Percentiles rank a stretch among this genome's conserved stretches.
Evolutionary conservation across 2,329 filamentous ascomycete species (phyloP).

Genomic region (Xylariomycetidae sp.): DNA sequence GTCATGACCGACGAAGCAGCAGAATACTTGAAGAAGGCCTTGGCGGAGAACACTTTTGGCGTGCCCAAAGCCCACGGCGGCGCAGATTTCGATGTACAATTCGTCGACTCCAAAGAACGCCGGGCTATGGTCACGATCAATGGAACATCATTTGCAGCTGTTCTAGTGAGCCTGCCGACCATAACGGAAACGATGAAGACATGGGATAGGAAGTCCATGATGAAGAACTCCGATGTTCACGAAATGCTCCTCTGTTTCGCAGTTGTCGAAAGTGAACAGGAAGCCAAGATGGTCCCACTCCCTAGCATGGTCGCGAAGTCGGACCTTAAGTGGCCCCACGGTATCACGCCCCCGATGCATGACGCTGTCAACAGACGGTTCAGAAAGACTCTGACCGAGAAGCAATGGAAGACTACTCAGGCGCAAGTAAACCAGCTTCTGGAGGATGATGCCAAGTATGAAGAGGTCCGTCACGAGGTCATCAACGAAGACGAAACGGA

Average conservation of each 20-base stretch:
- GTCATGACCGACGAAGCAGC: conserved; percentile 83
- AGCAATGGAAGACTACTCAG: conserved; percentile 81
- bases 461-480: conserved; percentile 58
- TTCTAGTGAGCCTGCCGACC: conserved; percentile 77
- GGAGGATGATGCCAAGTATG: conserved; percentile 57
- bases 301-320: conserved; percentile 61
- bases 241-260: conserved; percentile 83
- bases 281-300: conserved; percentile 60
- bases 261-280: conserved; percentile 57
- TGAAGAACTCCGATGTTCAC: conserved; percentile 82
- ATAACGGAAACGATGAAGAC: conserved; percentile 90
- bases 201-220: conserved; percentile 82
- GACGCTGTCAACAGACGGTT: conserved; percentile 78
- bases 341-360: conserved; percentile 81
- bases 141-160: conserved; percentile 66
- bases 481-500: conserved; percentile 50
- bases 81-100: conserved; percentile 74
- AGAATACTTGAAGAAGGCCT: conserved; percentile 71
- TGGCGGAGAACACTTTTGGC: conserved; percentile 74
- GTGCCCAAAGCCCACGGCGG: conserved; percentile 56
- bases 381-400: conserved; percentile 73
- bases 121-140: conserved; percentile 68
- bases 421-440: conserved; percentile 70
- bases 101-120: conserved; percentile 67
- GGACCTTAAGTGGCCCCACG: conserved; percentile 73